Conservation (phyloP, 306 rosid species). For the Prunus fruticosa region DNA sequence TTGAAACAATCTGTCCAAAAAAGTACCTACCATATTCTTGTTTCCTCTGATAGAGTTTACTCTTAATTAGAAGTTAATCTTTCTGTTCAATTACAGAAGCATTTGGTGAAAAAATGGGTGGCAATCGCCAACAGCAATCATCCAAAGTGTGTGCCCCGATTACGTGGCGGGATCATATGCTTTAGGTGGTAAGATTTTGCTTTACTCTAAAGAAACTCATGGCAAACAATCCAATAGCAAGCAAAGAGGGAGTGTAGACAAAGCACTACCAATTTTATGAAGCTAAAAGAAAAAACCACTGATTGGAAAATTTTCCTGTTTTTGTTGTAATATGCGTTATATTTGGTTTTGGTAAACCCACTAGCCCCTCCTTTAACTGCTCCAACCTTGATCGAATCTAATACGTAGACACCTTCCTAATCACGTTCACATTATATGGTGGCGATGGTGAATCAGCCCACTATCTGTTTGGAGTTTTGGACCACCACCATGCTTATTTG, state of each 20-base stretch:
- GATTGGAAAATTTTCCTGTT: neutral
- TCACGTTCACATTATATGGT: neutral
- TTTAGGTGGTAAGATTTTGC: neutral
- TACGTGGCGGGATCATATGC: neutral
- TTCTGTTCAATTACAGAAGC: neutral
- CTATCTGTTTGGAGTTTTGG: neutral
- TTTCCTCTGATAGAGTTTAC: neutral
- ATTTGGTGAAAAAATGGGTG: neutral
- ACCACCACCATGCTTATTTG: neutral
- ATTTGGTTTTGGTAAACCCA: constrained; percentile 10
- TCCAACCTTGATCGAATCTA: neutral
- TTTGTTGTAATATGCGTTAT: too few relatives aligned
- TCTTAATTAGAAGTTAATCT: neutral
- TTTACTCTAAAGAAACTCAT: neutral
- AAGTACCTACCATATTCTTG: neutral
- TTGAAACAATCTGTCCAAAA: neutral
- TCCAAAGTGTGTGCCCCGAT: neutral
- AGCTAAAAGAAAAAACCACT: neutral
- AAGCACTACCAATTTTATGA: neutral
- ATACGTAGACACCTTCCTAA: constrained; percentile 9
- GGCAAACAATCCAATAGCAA: neutral
- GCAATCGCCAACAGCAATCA: neutral
- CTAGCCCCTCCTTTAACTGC: constrained; percentile 1
- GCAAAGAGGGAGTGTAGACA: neutral
- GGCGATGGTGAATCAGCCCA: constrained; percentile 17